Base-by-base conservation (phyloP, 2,329 filamentous ascomycete species). In the Aspergillus sp. region DNA sequence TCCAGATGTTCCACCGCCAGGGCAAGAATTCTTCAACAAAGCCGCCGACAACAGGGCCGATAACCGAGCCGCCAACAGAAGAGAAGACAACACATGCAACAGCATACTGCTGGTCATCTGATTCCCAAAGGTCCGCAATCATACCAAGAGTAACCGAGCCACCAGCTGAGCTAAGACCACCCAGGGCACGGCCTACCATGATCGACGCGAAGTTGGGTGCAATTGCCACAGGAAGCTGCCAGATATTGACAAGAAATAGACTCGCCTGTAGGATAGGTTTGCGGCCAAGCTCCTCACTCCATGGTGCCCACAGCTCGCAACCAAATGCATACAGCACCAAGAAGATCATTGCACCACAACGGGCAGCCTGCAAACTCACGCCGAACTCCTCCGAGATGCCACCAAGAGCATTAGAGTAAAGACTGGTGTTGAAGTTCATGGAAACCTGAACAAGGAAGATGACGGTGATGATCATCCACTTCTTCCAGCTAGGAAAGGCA, bases 291-390 rank as follows among this genome's bases (percentile, higher is more conserved):
- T 95, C 91, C 71, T 96, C 91, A 46, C 86, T 89, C 89, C 90
- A 95, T 0, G 91, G 91, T 0, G 91, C 91, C 91, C 91, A 95
- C 0, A 93, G 81, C 73, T 95, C 91, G 71, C 91, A 95, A 37
- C 91, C 91, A 70, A 95, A 93, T 39, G 90, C 90, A 71, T 96
- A 95, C 2, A 87, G 74, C 51, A 95, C 82, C 40, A 96, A 76
- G 76, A 93, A 95, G 61, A 92, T 84, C 76, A 89, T 88, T 58
- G 89, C 89, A 70, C 90, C 90, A 56, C 85, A 83, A 54, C 89
- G 84, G 4, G 87, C 89, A 4, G 83, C 85, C 71, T 91, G 88
- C 27, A 78, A 77, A 60, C 86, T 88, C 60, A 93, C 86, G 47
- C 76, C 64, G 63, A 90, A 95, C 60, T 91, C 82, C 19, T 86